phyloP scores from a whole-genome alignment of 2,329 filamentous ascomycete genomes.

The Dactylonectria estremocensis region DNA sequence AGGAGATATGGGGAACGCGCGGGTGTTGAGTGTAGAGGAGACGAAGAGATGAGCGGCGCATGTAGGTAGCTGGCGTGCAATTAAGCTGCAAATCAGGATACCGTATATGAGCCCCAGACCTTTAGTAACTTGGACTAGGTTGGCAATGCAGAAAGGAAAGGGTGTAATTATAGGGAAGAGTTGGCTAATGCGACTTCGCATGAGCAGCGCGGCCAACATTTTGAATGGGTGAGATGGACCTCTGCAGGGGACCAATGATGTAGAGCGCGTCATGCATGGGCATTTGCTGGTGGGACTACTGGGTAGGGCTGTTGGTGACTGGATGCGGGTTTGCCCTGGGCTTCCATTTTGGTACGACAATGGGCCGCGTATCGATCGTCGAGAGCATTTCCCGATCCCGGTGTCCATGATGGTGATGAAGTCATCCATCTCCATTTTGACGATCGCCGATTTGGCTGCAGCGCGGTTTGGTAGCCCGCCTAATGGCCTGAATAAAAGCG shows the following conservation, averaged over 20 bases:
- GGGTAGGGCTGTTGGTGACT: conserved; percentile 2
- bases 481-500: no score
- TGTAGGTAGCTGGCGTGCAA: conserved; percentile 14
- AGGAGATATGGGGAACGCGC: conserved; percentile 4
- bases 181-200: background rate
- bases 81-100: conserved; percentile 18
- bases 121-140: background rate
- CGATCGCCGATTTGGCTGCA: background rate
- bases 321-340: conserved; percentile 9
- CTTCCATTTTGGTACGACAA: conserved; percentile 18
- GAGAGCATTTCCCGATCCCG: conserved; percentile 41
- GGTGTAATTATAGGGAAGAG: background rate
- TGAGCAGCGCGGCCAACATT: conserved; percentile 16
- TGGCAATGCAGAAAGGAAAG: conserved; percentile 1
- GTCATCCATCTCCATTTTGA: conserved; percentile 36
- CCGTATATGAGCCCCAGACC: background rate
- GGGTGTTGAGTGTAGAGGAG: conserved; percentile 23
- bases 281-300: background rate
- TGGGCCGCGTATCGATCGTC: conserved; percentile 38
- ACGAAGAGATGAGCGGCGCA: conserved; percentile 24
- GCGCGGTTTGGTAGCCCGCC: background rate
- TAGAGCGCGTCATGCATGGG: conserved; percentile 47
- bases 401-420: conserved; percentile 41
- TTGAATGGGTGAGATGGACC: conserved; percentile 39
- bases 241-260: conserved; percentile 42